Evolutionary conservation across 2,329 filamentous ascomycete genomes (phyloP).

Genomic region (Alternaria infectoria): DNA sequence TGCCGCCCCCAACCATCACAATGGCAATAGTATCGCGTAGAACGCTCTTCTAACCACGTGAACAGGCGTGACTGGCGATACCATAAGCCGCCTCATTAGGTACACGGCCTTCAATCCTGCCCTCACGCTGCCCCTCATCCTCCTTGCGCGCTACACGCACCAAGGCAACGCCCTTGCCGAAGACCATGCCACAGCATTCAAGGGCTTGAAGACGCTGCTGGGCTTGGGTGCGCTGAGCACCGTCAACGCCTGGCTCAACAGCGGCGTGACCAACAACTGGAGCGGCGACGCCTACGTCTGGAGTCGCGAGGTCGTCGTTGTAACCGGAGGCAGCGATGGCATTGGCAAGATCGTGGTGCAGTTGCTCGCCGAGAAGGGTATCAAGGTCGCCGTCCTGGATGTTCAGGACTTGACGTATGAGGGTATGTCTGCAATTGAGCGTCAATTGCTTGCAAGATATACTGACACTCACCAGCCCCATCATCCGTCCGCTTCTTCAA

Average conservation of each 20-base stretch:
- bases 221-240: conserved; percentile 59
- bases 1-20: not conserved
- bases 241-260: conserved; percentile 60
- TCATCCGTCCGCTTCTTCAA: conserved; percentile 69
- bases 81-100: conserved; percentile 63
- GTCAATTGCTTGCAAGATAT: conserved; percentile 1
- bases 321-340: conserved; percentile 77
- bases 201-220: conserved; percentile 61
- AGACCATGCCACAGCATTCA: conserved; percentile 57
- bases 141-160: conserved; percentile 69
- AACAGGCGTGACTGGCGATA: conserved; percentile 58
- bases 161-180: conserved; percentile 63
- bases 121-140: conserved; percentile 67
- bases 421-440: conserved; percentile 27
- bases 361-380: conserved; percentile 67
- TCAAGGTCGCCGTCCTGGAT: conserved; percentile 76
- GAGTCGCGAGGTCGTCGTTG: conserved; percentile 71
- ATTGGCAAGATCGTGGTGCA: conserved; percentile 72
- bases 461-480: conserved; percentile 44
- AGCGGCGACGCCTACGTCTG: conserved; percentile 66
- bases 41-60: not conserved
- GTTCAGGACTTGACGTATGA: conserved; percentile 66
- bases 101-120: conserved; percentile 69
- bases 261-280: conserved; percentile 59
- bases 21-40: not conserved